These are phyloP conservation scores for Senecio squalidus DNA, from an alignment of 140 eudicot species.

Conservation along the genomic window DNA sequence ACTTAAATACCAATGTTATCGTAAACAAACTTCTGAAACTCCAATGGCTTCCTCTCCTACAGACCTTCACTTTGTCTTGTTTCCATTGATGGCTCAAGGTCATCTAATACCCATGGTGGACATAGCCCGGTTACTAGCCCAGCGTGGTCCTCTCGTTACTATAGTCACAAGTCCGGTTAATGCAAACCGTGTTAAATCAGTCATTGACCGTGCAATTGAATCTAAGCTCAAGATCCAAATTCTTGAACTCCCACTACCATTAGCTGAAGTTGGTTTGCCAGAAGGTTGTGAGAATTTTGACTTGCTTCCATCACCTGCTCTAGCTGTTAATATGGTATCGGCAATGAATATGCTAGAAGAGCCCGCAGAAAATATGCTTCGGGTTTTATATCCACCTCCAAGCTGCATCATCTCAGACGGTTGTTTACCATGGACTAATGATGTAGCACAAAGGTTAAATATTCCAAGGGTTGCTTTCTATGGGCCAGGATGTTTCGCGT, in stretches of 20 bases:
- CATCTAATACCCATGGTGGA: too few species aligned
- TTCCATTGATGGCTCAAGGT: neutral
- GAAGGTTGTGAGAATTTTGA: too few species aligned
- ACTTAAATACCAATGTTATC: neutral
- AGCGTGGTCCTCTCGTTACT: neutral
- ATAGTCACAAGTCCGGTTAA: neutral
- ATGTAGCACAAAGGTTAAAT: neutral
- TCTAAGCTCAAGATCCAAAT: neutral
- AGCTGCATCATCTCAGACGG: neutral
- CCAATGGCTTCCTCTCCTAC: neutral
- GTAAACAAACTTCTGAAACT: neutral
- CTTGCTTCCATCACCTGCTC: neutral
- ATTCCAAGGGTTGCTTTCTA: neutral
- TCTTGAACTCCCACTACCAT: neutral
- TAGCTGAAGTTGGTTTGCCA: too few species aligned
- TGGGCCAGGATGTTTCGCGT: neutral
- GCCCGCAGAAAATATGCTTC: neutral
- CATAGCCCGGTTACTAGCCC: too few species aligned
- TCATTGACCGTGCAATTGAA: neutral
- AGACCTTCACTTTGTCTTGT: neutral
- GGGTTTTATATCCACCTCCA: neutral
- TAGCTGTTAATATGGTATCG: neutral
- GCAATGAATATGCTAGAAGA: neutral
- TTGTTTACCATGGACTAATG: neutral
- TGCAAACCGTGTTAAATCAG: neutral